phyloP scores from a whole-genome alignment of 192 early-diverging fungal genomes.

The Podila clonocystis region DNA sequence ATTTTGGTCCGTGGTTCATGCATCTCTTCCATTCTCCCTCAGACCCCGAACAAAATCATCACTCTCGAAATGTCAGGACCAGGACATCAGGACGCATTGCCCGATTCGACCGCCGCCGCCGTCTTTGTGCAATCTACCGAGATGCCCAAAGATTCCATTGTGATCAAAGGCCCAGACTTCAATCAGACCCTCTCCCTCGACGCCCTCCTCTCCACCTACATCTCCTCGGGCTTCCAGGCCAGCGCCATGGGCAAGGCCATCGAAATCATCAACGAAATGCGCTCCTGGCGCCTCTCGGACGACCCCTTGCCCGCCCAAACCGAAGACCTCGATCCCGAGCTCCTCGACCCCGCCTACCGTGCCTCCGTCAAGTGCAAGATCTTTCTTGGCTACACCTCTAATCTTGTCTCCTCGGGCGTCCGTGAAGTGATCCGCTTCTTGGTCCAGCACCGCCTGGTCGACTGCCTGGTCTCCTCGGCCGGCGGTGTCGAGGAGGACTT shows the following conservation, averaged over 20 bases:
- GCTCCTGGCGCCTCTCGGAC: slow-evolving; percentile 86
- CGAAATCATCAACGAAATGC: slow-evolving; percentile 93
- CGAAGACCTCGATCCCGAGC: slow-evolving; percentile 57
- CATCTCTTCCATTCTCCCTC: no score
- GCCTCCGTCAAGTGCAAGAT: slow-evolving; percentile 90
- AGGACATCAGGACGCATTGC: slow-evolving; percentile 28
- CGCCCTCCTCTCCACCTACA: slow-evolving; percentile 76
- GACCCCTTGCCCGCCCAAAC: slow-evolving; percentile 67
- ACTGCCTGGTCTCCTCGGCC: slow-evolving; percentile 91
- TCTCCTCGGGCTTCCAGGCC: slow-evolving; percentile 93
- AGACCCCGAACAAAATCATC: no score
- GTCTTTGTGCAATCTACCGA: slow-evolving; percentile 76
- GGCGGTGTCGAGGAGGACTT: slow-evolving; percentile 99
- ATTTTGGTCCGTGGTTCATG: no score
- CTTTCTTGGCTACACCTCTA: slow-evolving; percentile 98
- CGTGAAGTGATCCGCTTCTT: slow-evolving; percentile 92
- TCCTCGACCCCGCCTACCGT: slow-evolving; percentile 68
- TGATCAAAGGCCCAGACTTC: slow-evolving; percentile 93
- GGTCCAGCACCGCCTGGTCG: slow-evolving; percentile 89
- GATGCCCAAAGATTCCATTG: slow-evolving; percentile 71
- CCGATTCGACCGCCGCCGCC: slow-evolving; percentile 48
- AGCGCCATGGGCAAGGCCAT: slow-evolving; percentile 89
- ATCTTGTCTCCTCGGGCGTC: slow-evolving; percentile 94
- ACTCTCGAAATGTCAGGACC: slow-evolving; percentile 7
- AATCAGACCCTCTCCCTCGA: slow-evolving; percentile 83